Evolutionary conservation across 495 filamentous ascomycete genomes (phyloP).

Genomic region (Aspergillus panamensis): DNA sequence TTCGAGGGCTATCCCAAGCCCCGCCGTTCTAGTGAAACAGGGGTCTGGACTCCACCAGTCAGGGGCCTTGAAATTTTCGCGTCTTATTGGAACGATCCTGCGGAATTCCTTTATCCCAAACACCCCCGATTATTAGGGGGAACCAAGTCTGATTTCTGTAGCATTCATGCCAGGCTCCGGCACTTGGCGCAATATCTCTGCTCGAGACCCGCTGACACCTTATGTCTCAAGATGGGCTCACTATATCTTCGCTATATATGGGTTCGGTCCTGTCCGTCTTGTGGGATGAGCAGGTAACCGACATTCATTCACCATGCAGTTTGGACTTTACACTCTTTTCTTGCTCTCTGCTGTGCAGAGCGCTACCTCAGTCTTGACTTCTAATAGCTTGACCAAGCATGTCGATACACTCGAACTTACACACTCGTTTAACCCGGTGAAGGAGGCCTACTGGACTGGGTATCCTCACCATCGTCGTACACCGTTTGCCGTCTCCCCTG

Average conservation of each 20-base stretch:
- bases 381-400: slow-evolving; percentile 36
- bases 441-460: slow-evolving; percentile 51
- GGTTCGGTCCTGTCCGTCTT: neutral
- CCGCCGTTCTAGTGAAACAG: neutral
- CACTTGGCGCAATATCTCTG: neutral
- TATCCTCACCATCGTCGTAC: slow-evolving; percentile 52
- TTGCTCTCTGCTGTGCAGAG: slow-evolving; percentile 32
- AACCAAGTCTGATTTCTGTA: neutral
- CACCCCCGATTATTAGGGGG: neutral
- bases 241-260: neutral
- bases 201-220: too few species aligned
- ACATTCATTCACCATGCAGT: slow-evolving; percentile 23
- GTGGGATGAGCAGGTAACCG: slow-evolving; percentile 7
- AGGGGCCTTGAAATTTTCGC: neutral
- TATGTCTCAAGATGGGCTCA: too few species aligned
- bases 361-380: slow-evolving; percentile 23
- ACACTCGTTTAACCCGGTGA: slow-evolving; percentile 46
- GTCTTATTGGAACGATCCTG: neutral
- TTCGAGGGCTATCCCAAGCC: neutral
- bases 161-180: neutral
- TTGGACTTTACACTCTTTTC: slow-evolving; percentile 27
- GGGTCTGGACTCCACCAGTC: neutral
- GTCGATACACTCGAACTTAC: slow-evolving; percentile 42
- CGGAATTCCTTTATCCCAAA: neutral
- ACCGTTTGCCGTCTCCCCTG: slow-evolving; percentile 49